Percentiles rank a stretch among this genome's conserved stretches.
phyloP scores from a whole-genome alignment of 2,329 filamentous ascomycete species.

The Apiospora malaysiana region DNA sequence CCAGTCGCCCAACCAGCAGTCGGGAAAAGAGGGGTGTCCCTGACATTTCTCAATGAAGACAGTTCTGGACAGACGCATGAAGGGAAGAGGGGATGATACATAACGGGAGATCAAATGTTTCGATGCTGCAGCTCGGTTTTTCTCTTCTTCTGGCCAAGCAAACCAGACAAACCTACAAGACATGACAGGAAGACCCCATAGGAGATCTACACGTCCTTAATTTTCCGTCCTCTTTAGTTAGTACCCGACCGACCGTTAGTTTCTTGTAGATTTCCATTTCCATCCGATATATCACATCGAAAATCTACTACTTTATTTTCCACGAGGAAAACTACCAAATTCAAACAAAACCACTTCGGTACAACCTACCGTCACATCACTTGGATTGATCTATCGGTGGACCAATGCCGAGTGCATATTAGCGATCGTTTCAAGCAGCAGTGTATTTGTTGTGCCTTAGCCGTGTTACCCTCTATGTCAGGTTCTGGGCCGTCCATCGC shows the following conservation, averaged over 20 bases:
- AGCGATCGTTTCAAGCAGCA: background rate
- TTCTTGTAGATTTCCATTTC: constrained; percentile 13
- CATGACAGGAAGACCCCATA: constrained; percentile 7
- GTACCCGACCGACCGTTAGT: background rate
- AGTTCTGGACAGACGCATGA: background rate
- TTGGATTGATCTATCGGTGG: background rate
- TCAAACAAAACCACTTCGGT: background rate
- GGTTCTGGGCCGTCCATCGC: constrained; percentile 19
- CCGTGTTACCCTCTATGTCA: constrained; percentile 23
- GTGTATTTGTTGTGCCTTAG: constrained; percentile 16
- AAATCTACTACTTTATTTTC: background rate
- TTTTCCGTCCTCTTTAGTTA: background rate
- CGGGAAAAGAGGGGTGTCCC: constrained; percentile 11
- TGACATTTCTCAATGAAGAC: constrained; percentile 1
- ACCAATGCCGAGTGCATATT: constrained; percentile 9
- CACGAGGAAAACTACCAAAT: background rate
- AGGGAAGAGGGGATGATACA: constrained; percentile 4
- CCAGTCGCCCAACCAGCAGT: background rate
- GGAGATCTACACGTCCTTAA: constrained; percentile 9
- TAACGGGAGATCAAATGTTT: constrained; percentile 18
- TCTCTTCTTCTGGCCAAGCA: background rate
- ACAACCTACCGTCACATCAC: constrained; percentile 8
- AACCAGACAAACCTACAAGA: background rate
- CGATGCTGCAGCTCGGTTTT: background rate
- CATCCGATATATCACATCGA: background rate